Percentiles rank a stretch among this genome's conserved stretches.
These are phyloP conservation scores for Melanogaster broomeanus DNA, from an alignment of 768 basidiomycete genomes.

Conservation along the genomic window DNA sequence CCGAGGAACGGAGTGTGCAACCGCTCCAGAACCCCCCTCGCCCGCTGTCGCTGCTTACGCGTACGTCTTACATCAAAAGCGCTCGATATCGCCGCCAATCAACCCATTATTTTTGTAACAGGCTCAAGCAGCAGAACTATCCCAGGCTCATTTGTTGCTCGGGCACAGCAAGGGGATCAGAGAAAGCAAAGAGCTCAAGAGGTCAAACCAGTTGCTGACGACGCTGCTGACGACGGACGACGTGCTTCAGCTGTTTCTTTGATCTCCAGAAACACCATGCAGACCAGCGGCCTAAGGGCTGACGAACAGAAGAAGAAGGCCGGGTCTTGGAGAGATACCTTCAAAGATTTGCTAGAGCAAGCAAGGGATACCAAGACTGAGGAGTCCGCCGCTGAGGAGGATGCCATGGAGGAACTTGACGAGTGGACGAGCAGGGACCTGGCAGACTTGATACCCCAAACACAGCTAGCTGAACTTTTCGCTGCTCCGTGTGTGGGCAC, in stretches of 20 bases:
- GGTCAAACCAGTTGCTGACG: not conserved
- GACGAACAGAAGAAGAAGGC: not conserved
- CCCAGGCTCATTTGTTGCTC: no score
- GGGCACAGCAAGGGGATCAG: not conserved
- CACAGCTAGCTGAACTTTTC: conserved; percentile 23
- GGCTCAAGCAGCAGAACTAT: conserved; percentile 15
- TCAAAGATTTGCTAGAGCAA: not conserved
- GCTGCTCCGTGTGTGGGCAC: not conserved
- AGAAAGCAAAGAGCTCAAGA: not conserved
- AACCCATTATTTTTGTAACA: conserved; percentile 2
- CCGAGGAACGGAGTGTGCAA: no score
- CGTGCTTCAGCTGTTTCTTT: conserved; percentile 14
- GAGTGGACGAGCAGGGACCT: no score
- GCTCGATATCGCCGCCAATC: not conserved
- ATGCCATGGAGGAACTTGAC: not conserved
- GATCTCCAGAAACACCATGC: conserved; percentile 14
- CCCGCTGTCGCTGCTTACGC: conserved; percentile 16
- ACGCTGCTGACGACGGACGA: not conserved
- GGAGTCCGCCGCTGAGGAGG: conserved; percentile 20
- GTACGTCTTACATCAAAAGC: conserved; percentile 15
- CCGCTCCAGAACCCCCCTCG: no score
- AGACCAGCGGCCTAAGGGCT: not conserved
- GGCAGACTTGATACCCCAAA: conserved; percentile 11
- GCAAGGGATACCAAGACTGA: not conserved
- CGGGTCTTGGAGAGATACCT: not conserved